Base-by-base conservation (phyloP, 2,329 filamentous ascomycete species). In the Fusarium pseudoanthophilum region DNA sequence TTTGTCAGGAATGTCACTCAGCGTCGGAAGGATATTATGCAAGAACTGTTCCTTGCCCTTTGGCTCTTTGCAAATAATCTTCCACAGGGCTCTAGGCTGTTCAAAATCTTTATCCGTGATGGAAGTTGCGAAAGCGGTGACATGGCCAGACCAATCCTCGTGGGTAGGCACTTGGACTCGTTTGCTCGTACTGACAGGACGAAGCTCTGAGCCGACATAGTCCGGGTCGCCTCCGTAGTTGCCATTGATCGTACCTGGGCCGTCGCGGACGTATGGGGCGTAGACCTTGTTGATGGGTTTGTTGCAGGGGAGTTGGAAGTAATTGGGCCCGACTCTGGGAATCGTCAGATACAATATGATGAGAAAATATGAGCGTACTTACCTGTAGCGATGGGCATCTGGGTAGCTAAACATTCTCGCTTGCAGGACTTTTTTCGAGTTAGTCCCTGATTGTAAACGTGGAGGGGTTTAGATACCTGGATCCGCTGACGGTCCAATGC, bases 401-500 rank as follows among this genome's bases (percentile, higher is more conserved):
- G 88, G 86, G 77, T 91, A 91, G 16, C 86, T 85, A 79, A 91
- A 91, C 77, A 91, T 85, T 42, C 89, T 85, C 1, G 87, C 85
- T 80, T 91, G 89, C 3, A 91, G 85, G 46, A 91, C 73, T 40
- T 9, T 21, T 26, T 13, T 13, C 6, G 9, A 28, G 24, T 53
- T 8, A 53, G 18, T 37, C 18, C 9, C 2, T 13, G 7, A 1
- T 4, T 16, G 20, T 4, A 1, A 13, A 18, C 11, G 0, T 39
- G 2, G 10, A 26, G 5, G 10, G 14, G 2, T 9, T 5, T 21
- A n/a, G 2, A 2, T 9, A 53, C 51, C 51, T 1, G 89, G 88
- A 78, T 93, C 91, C 20, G 89, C 88, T 1, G 88, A 89, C 2
- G 89, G 86, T 51, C 87, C 90, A 59, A 91, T 85, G 9, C 91